Base-by-base conservation (phyloP, 139 green algal species). In the Micromonas pusilla region DNA sequence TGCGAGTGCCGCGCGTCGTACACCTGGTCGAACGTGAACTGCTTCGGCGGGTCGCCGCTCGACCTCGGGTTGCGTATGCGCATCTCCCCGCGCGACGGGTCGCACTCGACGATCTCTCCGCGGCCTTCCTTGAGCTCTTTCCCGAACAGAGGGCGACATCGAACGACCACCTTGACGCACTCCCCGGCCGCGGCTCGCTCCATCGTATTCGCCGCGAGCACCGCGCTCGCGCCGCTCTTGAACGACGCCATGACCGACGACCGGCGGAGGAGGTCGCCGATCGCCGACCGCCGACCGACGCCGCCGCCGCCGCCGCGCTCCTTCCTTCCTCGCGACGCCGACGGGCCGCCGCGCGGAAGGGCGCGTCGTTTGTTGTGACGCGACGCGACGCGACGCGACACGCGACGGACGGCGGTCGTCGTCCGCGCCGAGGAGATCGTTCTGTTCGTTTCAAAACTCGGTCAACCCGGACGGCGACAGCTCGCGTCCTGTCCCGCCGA, bases 1-100 rank as follows among this genome's bases (percentile, higher is more conserved):
- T 97, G 91, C 0, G 37, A 81, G 28, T 77, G 79, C 9, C 80
- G 86, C 63, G 70, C 80, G 54, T 91, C 89, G 85, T 92, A 95
- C 1, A 92, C 74, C 19, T 26, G 20, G 77, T 97, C 92, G 76
- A 97, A 97, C 9, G 90, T 91, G 84, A 95, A 97, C 45, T 57
- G 45, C 23, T 33, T 70, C 77, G 82, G 82, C 21, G 71, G 71
- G 31, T 70, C 64, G 38, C 83, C 80, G 4, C 25, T 34, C 52
- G 89, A 83, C 72, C 87, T 88, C n/a, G 85, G 83, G 66, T 90
- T 91, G n/a, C 77, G 67, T 13, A 93, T 80, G 3, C 74, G 71
- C 2, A 95, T 83, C 63, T 87, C 71, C 0, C 86, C 86, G 1
- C 36, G 66, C 39, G 81, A 83, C 5, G 28, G 30, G 52, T 95